Conservation (phyloP, 768 basidiomycete species). For the Tephrocybe sp. region DNA sequence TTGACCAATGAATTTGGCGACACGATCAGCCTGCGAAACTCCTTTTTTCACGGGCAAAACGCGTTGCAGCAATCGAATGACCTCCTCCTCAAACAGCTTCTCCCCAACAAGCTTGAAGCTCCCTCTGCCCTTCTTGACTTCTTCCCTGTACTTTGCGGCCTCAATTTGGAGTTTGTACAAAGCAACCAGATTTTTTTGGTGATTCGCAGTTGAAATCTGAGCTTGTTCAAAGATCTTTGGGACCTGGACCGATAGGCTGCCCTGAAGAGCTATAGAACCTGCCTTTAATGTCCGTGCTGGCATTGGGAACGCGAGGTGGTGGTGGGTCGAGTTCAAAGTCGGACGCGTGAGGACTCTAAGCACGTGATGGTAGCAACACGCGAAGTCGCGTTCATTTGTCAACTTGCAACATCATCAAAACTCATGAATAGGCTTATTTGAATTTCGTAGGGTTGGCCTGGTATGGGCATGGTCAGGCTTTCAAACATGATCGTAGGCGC, state of each 20-base stretch:
- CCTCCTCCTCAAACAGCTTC: conserved; percentile 64
- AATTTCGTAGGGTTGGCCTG: too few species aligned
- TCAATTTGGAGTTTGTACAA: conserved; percentile 77
- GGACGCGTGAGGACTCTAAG: too few species aligned
- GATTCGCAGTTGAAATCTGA: conserved; percentile 71
- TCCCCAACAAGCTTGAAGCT: conserved; percentile 66
- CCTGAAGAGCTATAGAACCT: conserved; percentile 8
- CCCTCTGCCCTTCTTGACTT: conserved; percentile 40
- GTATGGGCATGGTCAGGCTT: too few species aligned
- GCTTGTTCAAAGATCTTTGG: conserved; percentile 79
- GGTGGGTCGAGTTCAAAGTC: not conserved
- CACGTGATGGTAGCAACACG: too few species aligned
- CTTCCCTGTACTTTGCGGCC: conserved; percentile 51
- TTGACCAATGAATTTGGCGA: conserved; percentile 78
- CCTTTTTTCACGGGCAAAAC: conserved; percentile 81
- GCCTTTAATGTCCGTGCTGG: conserved; percentile 16
- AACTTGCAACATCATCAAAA: too few species aligned
- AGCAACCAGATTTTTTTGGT: conserved; percentile 85
- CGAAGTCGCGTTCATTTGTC: too few species aligned
- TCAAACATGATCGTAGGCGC: too few species aligned
- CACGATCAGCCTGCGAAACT: conserved; percentile 64
- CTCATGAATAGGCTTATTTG: too few species aligned
- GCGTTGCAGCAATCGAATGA: conserved; percentile 57
- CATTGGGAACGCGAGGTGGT: conserved; percentile 8
- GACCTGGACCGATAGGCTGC: conserved; percentile 22